Evolutionary conservation across 345 rosid genomes (phyloP), one percentile per base, ranked within the genome.

Genomic region (Reutealis trisperma): DNA sequence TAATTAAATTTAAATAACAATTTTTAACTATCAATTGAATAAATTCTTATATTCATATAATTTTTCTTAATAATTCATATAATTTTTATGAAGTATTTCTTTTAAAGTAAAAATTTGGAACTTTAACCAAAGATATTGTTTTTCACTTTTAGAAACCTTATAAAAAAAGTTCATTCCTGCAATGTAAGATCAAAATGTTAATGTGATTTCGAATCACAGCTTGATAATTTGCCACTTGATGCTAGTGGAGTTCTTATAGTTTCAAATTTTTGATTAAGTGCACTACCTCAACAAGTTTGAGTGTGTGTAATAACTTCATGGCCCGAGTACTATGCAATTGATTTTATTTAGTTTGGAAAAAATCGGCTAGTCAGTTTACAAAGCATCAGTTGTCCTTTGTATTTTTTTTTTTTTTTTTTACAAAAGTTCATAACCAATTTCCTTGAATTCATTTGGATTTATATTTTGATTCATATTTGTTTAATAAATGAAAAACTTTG

Each of bases 251-350:
- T 74, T 83, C 89, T 96, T 76, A 96, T 88, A 88, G 94, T 96
- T 73, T 96, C 97, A 37, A 98, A 96, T 83, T 96, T 96, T 87
- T 98, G 99, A 65, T 84, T 96, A 82, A 96, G 99, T 78, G 99
- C 99, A 51, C 83, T 96, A 32, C 98, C 98, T 80, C 99, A 96
- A 79, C 99, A 96, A 93, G 97, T 96, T 84, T 90, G 97, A 74
- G 98, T 96, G 77, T 89, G 97, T 78, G 49, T 61, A 67, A 63
- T 69, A 60, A 52, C 18, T 77, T 72, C 75, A 32, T 71, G 49
- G 51, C 54, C 24, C 4, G 57, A 42, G 5, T 34, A 64, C 22
- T 13, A 21, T 41, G 37, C 9, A 27, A 60, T 25, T 47, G 25
- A 22, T 32, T 45, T 37, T 62, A 49, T 25, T 62, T 24, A 62